A percentile compares a stretch with the other conserved stretches of the same genome.
These are phyloP conservation scores for Wallacemonas collosoma DNA, from an alignment of 208 protist species.

Conservation along the genomic window DNA sequence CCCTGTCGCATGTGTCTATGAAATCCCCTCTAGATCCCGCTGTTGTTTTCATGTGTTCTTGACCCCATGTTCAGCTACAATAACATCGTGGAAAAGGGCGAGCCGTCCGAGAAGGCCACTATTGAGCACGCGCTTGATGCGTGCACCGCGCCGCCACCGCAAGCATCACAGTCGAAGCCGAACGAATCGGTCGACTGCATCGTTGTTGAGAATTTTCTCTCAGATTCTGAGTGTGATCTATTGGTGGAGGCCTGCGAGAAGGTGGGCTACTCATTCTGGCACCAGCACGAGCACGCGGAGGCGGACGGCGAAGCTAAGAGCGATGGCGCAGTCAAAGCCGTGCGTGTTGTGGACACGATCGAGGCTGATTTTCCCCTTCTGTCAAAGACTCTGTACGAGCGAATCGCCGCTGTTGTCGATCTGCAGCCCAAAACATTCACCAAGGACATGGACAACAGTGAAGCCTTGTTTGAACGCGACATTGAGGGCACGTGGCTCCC, in stretches of 20 bases:
- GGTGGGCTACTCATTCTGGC: constrained; percentile 86
- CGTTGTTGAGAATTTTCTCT: constrained; percentile 78
- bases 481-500: constrained; percentile 81
- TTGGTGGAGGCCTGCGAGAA: constrained; percentile 70
- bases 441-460: constrained; percentile 51
- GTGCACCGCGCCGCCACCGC: constrained; percentile 20
- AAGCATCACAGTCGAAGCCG: constrained; percentile 23
- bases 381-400: constrained; percentile 56
- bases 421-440: constrained; percentile 66
- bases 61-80: constrained; percentile 76
- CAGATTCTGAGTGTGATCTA: constrained; percentile 66
- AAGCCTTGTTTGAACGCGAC: constrained; percentile 77
- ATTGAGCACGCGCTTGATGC: constrained; percentile 54
- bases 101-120: constrained; percentile 64
- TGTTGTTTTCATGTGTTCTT: background rate
- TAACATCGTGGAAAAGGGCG: constrained; percentile 86
- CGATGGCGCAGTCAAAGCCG: constrained; percentile 44
- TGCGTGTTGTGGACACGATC: constrained; percentile 88
- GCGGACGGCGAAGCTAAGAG: constrained; percentile 36
- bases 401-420: constrained; percentile 57
- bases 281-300: constrained; percentile 44
- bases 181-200: constrained; percentile 61
- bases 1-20: background rate
- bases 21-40: background rate
- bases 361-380: constrained; percentile 77